phyloP scores from a whole-genome alignment of 2,329 filamentous ascomycete species.

The Paecilomyces formosus region DNA sequence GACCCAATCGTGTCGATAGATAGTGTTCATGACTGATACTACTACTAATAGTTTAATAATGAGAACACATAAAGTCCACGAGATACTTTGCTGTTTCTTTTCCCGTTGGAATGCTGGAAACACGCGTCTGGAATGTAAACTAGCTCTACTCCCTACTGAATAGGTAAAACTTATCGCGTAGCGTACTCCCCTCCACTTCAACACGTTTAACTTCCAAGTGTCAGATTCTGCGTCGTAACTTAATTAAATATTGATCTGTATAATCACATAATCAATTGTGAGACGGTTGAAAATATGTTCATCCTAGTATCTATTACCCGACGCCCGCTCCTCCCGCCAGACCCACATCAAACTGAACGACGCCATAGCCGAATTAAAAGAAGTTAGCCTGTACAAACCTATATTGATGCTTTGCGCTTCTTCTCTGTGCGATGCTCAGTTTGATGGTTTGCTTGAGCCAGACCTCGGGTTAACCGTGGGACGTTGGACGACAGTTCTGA shows the following conservation, averaged over 20 bases:
- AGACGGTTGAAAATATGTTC: neutral
- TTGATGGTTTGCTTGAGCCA: neutral
- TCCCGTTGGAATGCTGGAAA: neutral
- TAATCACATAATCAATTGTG: neutral
- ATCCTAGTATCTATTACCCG: neutral
- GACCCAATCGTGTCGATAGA: neutral
- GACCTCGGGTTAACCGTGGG: neutral
- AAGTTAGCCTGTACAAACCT: neutral
- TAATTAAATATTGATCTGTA: neutral
- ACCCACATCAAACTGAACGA: neutral
- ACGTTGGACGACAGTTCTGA: neutral
- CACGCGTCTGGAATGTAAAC: neutral
- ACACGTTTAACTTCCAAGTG: neutral
- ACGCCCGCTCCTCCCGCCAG: neutral
- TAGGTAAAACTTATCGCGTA: neutral
- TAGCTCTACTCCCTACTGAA: neutral
- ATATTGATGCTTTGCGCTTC: neutral
- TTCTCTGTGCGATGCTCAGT: neutral
- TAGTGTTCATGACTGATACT: neutral
- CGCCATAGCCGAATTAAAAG: neutral
- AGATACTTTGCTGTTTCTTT: neutral
- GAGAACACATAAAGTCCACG: neutral
- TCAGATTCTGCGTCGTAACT: neutral
- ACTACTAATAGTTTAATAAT: neutral
- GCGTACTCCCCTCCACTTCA: neutral